Base-by-base conservation (phyloP, 1,284 basidiomycete genomes). In the Tranzscheliella williamsii region DNA sequence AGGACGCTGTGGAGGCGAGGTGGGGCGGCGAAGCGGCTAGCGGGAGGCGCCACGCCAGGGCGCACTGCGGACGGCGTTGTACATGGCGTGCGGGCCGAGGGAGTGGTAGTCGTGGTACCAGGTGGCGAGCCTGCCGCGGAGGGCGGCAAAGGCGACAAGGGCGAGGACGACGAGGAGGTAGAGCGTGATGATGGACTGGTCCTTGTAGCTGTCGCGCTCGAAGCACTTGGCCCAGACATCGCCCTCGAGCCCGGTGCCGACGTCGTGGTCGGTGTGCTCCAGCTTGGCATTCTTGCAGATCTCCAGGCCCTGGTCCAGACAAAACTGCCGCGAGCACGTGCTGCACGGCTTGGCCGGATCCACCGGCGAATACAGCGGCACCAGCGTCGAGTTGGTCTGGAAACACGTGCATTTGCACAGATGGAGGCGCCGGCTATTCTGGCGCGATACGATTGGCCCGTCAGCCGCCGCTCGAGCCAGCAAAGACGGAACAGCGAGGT, bases 341-440 rank as follows among this genome's bases (percentile, higher is more conserved):
- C 39, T 41, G 49, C 75, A 78, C 17, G 75, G 68, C 18, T 74
- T 70, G n/a, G 55, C 20, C 1, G 62, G 44, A 24, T 70, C 64
- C 12, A 31, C 11, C 20, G 75, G 61, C 6, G 58, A 37, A 29
- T 70, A 74, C 17, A 78, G 53, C 0, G 76, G 75, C 0, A 78
- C 65, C 21, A 78, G 57, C 2, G 76, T 77, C 5, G 73, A 72
- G 40, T 78, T 78, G 36, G 73, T 76, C 23, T 57, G 52, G 57
- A 76, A 78, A 39, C 76, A 78, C 17, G 74, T 78, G 57, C 75
- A 78, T 33, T 76, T 75, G 71, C 75, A 78, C 17, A 77, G 57
- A 42, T 74, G 65, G 16, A 68, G 50, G 21, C 39, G 42, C 8
- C 49, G 48, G 2, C 29, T 30, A 29, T 36, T 53, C 13, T 35